These are phyloP conservation scores for Neofusicoccum parvum DNA, from an alignment of 2,329 filamentous ascomycete genomes.

Conservation along the genomic window DNA sequence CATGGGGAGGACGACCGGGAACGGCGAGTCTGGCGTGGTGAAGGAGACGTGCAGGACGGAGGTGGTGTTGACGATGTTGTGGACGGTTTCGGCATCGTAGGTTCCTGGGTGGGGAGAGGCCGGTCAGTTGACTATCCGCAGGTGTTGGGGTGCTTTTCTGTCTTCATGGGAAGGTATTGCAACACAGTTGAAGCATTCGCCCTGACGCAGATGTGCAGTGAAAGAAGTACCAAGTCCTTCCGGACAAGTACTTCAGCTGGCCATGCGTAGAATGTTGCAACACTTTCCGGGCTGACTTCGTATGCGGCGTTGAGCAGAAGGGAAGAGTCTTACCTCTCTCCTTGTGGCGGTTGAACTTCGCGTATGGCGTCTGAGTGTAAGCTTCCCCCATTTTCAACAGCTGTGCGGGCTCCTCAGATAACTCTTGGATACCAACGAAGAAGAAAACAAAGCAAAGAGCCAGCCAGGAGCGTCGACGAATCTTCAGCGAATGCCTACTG, in stretches of 20 bases:
- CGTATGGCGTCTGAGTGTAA: slow-evolving; percentile 61
- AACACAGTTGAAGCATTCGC: no score
- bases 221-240: no score
- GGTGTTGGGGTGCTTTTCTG: no score
- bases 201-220: no score
- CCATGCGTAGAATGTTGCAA: background rate
- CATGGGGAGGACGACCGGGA: slow-evolving; percentile 80
- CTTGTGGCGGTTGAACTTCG: slow-evolving; percentile 66
- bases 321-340: slow-evolving; percentile 54
- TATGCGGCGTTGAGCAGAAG: no score
- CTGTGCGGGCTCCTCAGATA: background rate
- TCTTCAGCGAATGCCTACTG: no score
- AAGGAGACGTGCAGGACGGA: slow-evolving; percentile 81
- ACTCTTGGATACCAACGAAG: no score
- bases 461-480: no score
- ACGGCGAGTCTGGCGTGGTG: slow-evolving; percentile 62
- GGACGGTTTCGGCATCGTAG: slow-evolving; percentile 74
- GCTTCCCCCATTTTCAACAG: slow-evolving; percentile 32
- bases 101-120: slow-evolving; percentile 55
- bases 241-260: no score
- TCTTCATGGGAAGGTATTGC: no score
- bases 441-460: no score
- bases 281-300: background rate
- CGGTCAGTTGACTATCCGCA: background rate
- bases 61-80: slow-evolving; percentile 73